Percentiles rank a stretch among this genome's conserved stretches.
These are phyloP conservation scores for Epithemia pelagica DNA, from an alignment of 108 stramenopile species.

Conservation along the genomic window DNA sequence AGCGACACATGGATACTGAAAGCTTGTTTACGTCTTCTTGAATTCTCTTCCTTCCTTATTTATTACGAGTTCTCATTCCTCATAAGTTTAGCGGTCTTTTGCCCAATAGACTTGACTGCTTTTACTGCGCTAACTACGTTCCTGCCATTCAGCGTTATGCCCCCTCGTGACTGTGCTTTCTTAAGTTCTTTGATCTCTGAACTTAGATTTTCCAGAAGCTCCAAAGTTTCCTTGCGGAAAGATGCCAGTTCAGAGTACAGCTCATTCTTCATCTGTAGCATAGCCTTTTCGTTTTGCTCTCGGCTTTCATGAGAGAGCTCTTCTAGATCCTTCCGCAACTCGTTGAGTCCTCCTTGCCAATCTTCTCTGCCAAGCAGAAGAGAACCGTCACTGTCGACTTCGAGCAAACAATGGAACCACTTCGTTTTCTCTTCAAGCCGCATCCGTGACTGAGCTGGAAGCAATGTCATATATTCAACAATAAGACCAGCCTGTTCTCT, in stretches of 20 bases:
- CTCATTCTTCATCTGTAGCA: constrained; percentile 16
- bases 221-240: constrained; percentile 14
- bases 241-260: constrained; percentile 12
- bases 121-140: constrained; percentile 22
- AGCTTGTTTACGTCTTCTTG: too few species aligned
- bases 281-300: constrained; percentile 6
- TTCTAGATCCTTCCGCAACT: constrained; percentile 18
- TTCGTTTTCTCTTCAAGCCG: constrained; percentile 29
- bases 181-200: constrained; percentile 16
- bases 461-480: constrained; percentile 33
- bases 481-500: constrained; percentile 32
- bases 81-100: not conserved
- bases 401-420: constrained; percentile 22
- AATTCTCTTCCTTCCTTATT: not conserved
- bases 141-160: constrained; percentile 16
- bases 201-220: constrained; percentile 6
- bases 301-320: constrained; percentile 12
- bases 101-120: constrained; percentile 15
- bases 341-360: constrained; percentile 36
- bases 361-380: constrained; percentile 22
- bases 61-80: not conserved
- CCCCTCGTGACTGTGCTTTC: constrained; percentile 10
- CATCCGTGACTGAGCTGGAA: constrained; percentile 24
- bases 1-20: not conserved
- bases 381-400: constrained; percentile 28